Evolutionary conservation across 169 alveolate genomes (phyloP).

Genomic region (Plasmodium inui): DNA sequence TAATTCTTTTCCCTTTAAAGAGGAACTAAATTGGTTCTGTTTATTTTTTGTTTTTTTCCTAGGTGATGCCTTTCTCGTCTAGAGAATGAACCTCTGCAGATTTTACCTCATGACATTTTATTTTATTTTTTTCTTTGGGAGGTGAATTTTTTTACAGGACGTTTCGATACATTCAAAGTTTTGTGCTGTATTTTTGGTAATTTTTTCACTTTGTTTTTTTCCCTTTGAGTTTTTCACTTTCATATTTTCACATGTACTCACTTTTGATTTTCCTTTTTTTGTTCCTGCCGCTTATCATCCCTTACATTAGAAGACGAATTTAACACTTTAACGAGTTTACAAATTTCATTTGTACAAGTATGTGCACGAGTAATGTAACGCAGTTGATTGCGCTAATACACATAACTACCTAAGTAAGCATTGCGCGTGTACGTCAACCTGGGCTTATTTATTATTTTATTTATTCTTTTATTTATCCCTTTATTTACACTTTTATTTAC

Average conservation of each 20-base stretch:
- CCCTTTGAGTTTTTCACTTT: not conserved
- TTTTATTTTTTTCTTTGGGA: not conserved
- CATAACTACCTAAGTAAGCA: not conserved
- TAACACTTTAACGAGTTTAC: not conserved
- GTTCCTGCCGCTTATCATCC: not conserved
- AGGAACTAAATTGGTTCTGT: not conserved
- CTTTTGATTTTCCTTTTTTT: not conserved
- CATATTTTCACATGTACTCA: not conserved
- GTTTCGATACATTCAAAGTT: not conserved
- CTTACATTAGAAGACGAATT: not conserved
- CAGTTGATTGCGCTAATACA: not conserved
- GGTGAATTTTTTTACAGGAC: not conserved
- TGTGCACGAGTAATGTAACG: not conserved
- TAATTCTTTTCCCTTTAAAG: not conserved
- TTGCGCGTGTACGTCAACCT: not conserved
- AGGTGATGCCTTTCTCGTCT: not conserved
- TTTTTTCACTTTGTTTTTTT: slow-evolving; percentile 1
- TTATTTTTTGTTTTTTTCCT: not conserved
- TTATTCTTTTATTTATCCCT: no score
- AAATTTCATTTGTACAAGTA: not conserved
- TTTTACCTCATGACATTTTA: not conserved
- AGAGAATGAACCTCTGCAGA: not conserved
- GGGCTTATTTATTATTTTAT: not conserved
- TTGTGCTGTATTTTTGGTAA: not conserved
- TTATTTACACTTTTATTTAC: no score